Evolutionary conservation across 495 filamentous ascomycete species (phyloP), one percentile per base, ranked within the genome.

Genomic region (Aspergillus funiculosus): DNA sequence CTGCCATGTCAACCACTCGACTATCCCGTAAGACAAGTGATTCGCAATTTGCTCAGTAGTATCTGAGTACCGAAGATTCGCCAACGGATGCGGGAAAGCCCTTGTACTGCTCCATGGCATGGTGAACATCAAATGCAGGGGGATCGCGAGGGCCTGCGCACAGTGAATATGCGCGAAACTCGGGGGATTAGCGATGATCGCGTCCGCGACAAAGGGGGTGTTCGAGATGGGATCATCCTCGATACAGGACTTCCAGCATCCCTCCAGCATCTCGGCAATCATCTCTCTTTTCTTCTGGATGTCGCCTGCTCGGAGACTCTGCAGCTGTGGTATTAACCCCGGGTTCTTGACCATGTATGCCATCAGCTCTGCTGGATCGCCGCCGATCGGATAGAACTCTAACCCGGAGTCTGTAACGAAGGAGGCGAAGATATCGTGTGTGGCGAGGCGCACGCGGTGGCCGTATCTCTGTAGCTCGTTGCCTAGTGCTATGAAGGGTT

Each of bases 1-100:
- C 64, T 84, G 79, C 80, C 82, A 83, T 6, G 78, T 84, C 41
- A 84, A 56, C 68, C 77, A 75, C 31, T 86, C 82, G 11, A 83
- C 77, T 20, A 83, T 57, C 3, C 66, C 67, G 57, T 82, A 83
- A 0, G 76, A 78, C 13, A 82, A 63, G 51, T 69, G 78, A 59
- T 83, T 83, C 1, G 72, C 74, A 10, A 70, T 57, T 19, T 54
- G 58, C 19, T 63, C 46, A 49, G 70, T 74, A 6, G 62, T 69
- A 20, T 67, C 63, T 0, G 67, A 67, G 11, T 64, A 66, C 25
- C 71, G 64, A 31, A 80, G 59, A 51, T 79, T 79, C 1, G 76
- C 76, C 24, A 81, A 56, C 1, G 77, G 77, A 62, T 80, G 78
- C 1, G 77, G 74, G 59, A 78, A 79, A 2, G 68, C 66, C 50